Base-by-base conservation (phyloP, 441 rosid species). In the Geranium incanum region DNA sequence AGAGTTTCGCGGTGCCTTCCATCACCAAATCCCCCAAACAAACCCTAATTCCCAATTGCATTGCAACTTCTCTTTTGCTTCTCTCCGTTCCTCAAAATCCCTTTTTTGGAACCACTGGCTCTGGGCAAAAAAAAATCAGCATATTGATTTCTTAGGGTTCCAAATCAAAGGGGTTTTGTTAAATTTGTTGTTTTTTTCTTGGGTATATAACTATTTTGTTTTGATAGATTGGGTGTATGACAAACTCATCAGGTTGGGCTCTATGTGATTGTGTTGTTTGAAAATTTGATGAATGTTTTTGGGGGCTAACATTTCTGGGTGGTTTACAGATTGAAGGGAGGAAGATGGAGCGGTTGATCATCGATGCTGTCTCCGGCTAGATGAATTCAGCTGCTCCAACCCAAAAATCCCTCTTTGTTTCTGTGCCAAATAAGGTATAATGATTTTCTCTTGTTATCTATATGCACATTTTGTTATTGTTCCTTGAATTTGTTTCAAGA, bases 1-100 rank as follows among this genome's bases (percentile, higher is more conserved):
- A 66, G 71, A 68, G 38, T 36, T 4, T 57, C 73, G 79, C 70
- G 41, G 33, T 21, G 66, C 77, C 80, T 55, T 69, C 64, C 69
- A 28, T 48, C 69, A 52, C 64, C 36, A 38, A 45, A 72, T 72
- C n/a, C 45, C 45, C 15, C 67, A 18, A 4, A 15, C 33, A 66
- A 66, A 72, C 36, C 70, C 50, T 60, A 50, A 63, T 45, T 36
- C 50, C 7, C 68, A 3, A 4, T 37, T 33, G 13, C 28, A 19
- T 37, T 33, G 13, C 28, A 19, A 1, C 18, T 55, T 13, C n/a
- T 23, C 9, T 57, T 21, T 52, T 13, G 38, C n/a, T 16, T 33
- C 9, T 38, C 39, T 12, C 19, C 13, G 15, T 67, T 19, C 18
- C 5, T 16, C 38, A 63, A 33, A 63, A 33, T 33, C 36, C 38